A percentile compares a stretch with the other conserved stretches of the same genome.
Evolutionary conservation across 257 asterid species (phyloP).

Genomic region (Capsicum chinense): DNA sequence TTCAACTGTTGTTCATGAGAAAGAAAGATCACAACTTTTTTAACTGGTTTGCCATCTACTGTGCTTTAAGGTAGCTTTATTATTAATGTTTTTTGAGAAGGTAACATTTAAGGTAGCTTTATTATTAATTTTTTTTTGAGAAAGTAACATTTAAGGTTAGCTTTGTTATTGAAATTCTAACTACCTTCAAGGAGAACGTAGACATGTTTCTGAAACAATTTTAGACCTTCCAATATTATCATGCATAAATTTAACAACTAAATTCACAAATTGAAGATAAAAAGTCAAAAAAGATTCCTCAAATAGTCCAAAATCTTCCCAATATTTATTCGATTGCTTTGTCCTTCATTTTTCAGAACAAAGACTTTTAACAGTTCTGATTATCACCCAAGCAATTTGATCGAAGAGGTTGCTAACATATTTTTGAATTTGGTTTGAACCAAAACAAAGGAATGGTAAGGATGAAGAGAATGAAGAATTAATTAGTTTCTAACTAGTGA

Average conservation of each 20-base stretch:
- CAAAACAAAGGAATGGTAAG: background rate
- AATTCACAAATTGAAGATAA: background rate
- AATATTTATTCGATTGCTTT: background rate
- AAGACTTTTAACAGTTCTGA: background rate
- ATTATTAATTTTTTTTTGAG: no score
- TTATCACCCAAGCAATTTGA: background rate
- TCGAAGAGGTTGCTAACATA: background rate
- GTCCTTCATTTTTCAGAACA: background rate
- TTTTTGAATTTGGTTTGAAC: background rate
- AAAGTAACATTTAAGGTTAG: background rate
- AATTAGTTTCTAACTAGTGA: background rate
- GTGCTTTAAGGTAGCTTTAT: background rate
- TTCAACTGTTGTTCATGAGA: conserved; percentile 12
- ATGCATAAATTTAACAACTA: conserved; percentile 2
- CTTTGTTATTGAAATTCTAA: background rate
- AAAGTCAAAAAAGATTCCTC: background rate
- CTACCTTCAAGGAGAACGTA: conserved; percentile 4
- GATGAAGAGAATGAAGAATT: background rate
- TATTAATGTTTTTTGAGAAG: background rate
- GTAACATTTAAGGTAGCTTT: background rate
- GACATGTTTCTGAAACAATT: background rate
- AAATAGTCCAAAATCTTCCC: background rate
- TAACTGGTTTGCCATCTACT: background rate
- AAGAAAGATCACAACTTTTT: conserved; percentile 14
- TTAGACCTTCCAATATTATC: background rate